These are phyloP conservation scores for Quercus alba DNA, from an alignment of 306 rosid species.

Conservation along the genomic window DNA sequence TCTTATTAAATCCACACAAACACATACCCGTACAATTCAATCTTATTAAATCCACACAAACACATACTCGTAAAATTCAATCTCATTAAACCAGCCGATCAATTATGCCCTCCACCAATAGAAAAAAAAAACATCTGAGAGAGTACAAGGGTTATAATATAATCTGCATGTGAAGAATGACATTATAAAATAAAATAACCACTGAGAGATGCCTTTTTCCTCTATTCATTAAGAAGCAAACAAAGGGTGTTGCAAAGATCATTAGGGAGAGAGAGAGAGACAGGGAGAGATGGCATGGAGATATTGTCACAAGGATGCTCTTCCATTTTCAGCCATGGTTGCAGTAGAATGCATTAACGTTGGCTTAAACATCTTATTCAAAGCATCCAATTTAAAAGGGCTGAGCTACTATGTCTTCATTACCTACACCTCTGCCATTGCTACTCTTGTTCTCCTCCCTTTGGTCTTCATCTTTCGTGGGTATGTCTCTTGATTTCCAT, in stretches of 20 bases:
- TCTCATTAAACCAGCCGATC: too few relatives aligned
- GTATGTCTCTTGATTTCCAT: slow-evolving; percentile 4
- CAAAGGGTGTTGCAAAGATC: not conserved
- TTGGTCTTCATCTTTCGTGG: slow-evolving; percentile 43
- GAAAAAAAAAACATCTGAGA: too few relatives aligned
- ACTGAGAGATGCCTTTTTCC: too few relatives aligned
- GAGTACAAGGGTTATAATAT: too few relatives aligned
- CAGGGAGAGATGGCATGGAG: slow-evolving; percentile 23
- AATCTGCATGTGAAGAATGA: too few relatives aligned
- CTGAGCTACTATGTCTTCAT: slow-evolving; percentile 52
- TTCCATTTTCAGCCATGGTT: slow-evolving; percentile 47
- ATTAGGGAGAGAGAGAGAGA: not conserved
- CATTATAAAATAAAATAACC: too few relatives aligned
- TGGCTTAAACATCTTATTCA: slow-evolving; percentile 43
- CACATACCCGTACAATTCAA: too few relatives aligned
- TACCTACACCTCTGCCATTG: slow-evolving; percentile 37
- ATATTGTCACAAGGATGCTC: slow-evolving; percentile 29
- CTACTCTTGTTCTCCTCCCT: slow-evolving; percentile 47
- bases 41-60: too few relatives aligned
- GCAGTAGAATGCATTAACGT: slow-evolving; percentile 44
- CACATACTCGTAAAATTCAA: too few relatives aligned
- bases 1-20: too few relatives aligned
- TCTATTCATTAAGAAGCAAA: too few relatives aligned
- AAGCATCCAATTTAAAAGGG: slow-evolving; percentile 47
- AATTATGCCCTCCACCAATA: too few relatives aligned